phyloP scores from a whole-genome alignment of 2,329 filamentous ascomycete species.

The Byssoonygena ceratinophila region DNA sequence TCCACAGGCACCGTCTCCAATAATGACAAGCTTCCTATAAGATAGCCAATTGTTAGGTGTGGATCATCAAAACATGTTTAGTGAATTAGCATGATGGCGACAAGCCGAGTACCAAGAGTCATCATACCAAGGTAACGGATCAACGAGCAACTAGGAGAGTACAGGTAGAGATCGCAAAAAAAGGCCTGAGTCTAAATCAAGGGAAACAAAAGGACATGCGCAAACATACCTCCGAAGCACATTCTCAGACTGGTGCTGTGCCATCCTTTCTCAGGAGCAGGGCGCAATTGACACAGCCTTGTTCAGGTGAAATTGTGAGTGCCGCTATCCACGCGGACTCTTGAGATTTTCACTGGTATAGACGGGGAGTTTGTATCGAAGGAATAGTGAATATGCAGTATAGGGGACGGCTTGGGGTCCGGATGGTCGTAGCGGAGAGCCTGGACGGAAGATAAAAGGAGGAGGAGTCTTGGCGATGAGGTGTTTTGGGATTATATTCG shows the following conservation, averaged over 20 bases:
- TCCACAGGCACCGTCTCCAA: conserved; percentile 92
- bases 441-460: not conserved
- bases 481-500: not conserved
- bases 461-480: conserved; percentile 1
- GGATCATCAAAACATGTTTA: conserved; percentile 2
- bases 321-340: not conserved
- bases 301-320: not conserved
- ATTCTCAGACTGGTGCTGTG: conserved; percentile 34
- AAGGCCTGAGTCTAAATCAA: not conserved
- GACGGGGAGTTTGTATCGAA: not conserved
- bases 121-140: not conserved
- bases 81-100: not conserved
- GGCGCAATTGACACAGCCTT: not conserved
- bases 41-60: conserved; percentile 5
- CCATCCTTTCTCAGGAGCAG: conserved; percentile 22
- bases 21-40: conserved; percentile 84
- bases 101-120: not conserved
- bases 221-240: conserved; percentile 28
- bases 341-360: not conserved
- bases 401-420: not conserved
- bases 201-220: not conserved
- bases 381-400: not conserved
- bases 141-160: not conserved
- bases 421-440: not conserved
- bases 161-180: not conserved